Conservation (phyloP, 2,329 filamentous ascomycete species). For the Aspergillus felis region DNA sequence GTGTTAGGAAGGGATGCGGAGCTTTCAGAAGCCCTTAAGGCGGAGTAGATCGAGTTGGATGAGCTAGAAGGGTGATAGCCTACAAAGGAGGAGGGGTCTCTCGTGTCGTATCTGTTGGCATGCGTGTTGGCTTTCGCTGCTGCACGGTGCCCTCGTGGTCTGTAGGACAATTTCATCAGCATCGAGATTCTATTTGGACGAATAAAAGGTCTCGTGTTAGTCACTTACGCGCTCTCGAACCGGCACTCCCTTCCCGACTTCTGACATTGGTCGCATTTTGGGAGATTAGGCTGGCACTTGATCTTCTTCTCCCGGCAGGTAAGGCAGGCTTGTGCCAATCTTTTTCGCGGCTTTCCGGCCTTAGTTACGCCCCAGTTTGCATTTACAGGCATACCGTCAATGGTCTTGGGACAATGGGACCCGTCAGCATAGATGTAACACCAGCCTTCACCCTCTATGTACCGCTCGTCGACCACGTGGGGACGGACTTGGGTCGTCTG, state of each 20-base stretch:
- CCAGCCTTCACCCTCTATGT: constrained; percentile 68
- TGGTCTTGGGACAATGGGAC: constrained; percentile 73
- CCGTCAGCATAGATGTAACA: constrained; percentile 87
- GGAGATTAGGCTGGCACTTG: constrained; percentile 86
- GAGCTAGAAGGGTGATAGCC: constrained; percentile 17
- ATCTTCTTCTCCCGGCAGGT: constrained; percentile 97
- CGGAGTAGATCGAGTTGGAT: constrained; percentile 25
- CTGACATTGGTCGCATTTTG: constrained; percentile 85
- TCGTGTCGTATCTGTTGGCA: constrained; percentile 17
- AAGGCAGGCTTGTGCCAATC: constrained; percentile 85
- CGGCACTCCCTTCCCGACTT: constrained; percentile 84
- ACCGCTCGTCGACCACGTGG: constrained; percentile 39
- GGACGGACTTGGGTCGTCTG: constrained; percentile 20
- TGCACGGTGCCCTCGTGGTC: constrained; percentile 34
- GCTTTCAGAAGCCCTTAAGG: constrained; percentile 28
- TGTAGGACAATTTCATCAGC: constrained; percentile 13
- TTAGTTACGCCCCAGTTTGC: constrained; percentile 93
- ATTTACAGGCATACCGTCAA: constrained; percentile 83
- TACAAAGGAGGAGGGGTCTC: constrained; percentile 16
- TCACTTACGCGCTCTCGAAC: constrained; percentile 77
- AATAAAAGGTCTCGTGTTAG: not conserved
- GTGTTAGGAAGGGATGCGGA: constrained; percentile 28
- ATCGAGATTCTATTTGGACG: constrained; percentile 1
- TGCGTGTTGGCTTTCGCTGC: constrained; percentile 21
- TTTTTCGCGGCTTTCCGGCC: constrained; percentile 86